A percentile compares a stretch with the other conserved stretches of the same genome.
Conservation (phyloP, 345 rosid genomes). For the Odontarrhena argentea region DNA sequence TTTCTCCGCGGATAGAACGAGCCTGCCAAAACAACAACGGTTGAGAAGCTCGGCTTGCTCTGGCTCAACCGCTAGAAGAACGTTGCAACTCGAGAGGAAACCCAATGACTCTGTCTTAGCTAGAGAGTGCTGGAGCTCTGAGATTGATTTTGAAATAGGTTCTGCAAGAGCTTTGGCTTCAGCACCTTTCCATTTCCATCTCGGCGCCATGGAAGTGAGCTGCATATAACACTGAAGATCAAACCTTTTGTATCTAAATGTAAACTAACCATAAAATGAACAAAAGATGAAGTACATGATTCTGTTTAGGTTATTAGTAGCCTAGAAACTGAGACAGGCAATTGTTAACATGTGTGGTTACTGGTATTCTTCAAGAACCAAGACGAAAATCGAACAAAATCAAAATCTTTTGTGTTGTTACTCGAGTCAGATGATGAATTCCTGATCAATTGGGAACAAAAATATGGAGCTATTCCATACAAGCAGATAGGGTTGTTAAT, state of each 20-base stretch:
- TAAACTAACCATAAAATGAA: background rate
- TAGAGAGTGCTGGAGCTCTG: slow-evolving; percentile 59
- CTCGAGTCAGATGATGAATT: too few species aligned
- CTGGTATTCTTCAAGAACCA: too few species aligned
- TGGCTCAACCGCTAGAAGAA: slow-evolving; percentile 53
- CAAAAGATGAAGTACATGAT: background rate
- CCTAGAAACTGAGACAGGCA: background rate
- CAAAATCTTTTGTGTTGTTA: background rate
- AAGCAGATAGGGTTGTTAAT: too few species aligned
- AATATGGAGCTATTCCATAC: too few species aligned
- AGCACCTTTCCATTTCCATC: slow-evolving; percentile 86
- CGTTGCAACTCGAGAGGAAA: slow-evolving; percentile 53
- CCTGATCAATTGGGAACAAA: too few species aligned
- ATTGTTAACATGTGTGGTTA: too few species aligned
- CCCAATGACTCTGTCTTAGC: slow-evolving; percentile 49
- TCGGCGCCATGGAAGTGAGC: slow-evolving; percentile 56
- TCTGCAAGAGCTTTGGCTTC: slow-evolving; percentile 72
- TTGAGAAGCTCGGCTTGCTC: slow-evolving; percentile 62
- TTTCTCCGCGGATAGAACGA: slow-evolving; percentile 53
- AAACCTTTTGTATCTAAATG: slow-evolving; percentile 15
- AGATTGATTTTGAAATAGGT: slow-evolving; percentile 67
- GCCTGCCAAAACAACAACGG: slow-evolving; percentile 75
- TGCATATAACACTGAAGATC: slow-evolving; percentile 8
- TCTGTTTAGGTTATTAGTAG: background rate
- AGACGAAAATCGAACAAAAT: background rate